phyloP scores from a whole-genome alignment of 2,329 filamentous ascomycete genomes.

The Elsinoe necatrix region DNA sequence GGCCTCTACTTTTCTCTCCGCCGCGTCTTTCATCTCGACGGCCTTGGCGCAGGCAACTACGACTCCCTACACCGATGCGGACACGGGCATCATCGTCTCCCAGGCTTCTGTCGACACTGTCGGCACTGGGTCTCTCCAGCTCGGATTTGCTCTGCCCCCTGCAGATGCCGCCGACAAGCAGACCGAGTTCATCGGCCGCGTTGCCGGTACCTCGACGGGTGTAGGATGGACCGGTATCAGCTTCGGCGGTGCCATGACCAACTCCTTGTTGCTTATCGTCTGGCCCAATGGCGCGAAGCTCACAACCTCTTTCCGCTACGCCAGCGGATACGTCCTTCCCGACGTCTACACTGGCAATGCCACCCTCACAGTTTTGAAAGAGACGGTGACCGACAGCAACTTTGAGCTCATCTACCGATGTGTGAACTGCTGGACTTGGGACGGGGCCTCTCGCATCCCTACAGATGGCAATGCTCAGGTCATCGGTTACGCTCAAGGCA shows the following conservation, averaged over 20 bases:
- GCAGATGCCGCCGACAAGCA: constrained; percentile 35
- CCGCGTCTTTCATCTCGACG: constrained; percentile 19
- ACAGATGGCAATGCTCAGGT: constrained; percentile 19
- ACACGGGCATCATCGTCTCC: constrained; percentile 48
- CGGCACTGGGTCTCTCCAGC: constrained; percentile 34
- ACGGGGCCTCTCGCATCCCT: constrained; percentile 33
- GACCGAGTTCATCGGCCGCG: constrained; percentile 52
- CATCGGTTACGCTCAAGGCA: constrained; percentile 12
- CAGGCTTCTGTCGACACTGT: constrained; percentile 39
- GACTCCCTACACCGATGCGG: constrained; percentile 24
- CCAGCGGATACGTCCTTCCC: constrained; percentile 50
- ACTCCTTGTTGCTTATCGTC: constrained; percentile 49
- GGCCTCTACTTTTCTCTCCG: constrained; percentile 20
- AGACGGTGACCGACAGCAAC: constrained; percentile 48
- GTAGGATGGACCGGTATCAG: constrained; percentile 53
- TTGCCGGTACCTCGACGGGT: constrained; percentile 40
- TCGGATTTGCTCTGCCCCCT: constrained; percentile 13
- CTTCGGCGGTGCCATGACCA: constrained; percentile 50
- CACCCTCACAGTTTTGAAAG: constrained; percentile 52
- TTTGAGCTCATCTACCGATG: constrained; percentile 61
- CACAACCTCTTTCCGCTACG: constrained; percentile 48
- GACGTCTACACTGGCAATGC: constrained; percentile 54
- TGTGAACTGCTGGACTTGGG: constrained; percentile 40
- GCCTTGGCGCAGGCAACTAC: constrained; percentile 23
- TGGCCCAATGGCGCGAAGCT: constrained; percentile 49